Conservation (phyloP, 2,329 filamentous ascomycete species). For the Paraphaeosphaeria sporulosa region DNA sequence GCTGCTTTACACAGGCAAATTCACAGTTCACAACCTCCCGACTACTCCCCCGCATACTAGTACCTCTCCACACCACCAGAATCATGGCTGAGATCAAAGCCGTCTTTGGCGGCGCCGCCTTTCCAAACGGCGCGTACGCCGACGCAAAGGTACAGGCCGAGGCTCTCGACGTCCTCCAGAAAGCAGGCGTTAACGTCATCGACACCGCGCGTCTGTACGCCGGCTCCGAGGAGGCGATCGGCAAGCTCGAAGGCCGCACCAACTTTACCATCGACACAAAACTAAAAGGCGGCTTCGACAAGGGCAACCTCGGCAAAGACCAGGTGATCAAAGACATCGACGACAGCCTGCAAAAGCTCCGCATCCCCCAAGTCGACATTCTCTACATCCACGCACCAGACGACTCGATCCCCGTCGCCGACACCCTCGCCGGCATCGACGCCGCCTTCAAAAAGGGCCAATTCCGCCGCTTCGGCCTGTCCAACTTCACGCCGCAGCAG, state of each 20-base stretch:
- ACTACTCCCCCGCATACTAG: not conserved
- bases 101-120: constrained; percentile 45
- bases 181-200: constrained; percentile 44
- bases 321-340: constrained; percentile 44
- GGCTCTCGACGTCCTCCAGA: constrained; percentile 41
- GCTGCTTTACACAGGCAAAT: not conserved
- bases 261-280: constrained; percentile 59
- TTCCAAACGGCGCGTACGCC: constrained; percentile 27
- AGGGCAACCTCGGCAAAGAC: constrained; percentile 45
- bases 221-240: constrained; percentile 53
- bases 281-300: constrained; percentile 49
- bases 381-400: constrained; percentile 46
- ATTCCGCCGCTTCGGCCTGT: constrained; percentile 45
- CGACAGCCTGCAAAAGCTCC: constrained; percentile 38
- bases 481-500: constrained; percentile 40
- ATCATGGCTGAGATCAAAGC: constrained; percentile 38
- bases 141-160: constrained; percentile 28
- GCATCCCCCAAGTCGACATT: constrained; percentile 43
- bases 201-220: constrained; percentile 54
- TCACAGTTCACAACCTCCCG: not conserved
- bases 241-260: constrained; percentile 48
- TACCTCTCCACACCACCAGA: not conserved
- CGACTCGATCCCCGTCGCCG: constrained; percentile 29
- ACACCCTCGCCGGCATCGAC: constrained; percentile 42
- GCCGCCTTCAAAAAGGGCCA: constrained; percentile 41